Evolutionary conservation across 345 rosid species (phyloP).

Genomic region (Brassica incana): DNA sequence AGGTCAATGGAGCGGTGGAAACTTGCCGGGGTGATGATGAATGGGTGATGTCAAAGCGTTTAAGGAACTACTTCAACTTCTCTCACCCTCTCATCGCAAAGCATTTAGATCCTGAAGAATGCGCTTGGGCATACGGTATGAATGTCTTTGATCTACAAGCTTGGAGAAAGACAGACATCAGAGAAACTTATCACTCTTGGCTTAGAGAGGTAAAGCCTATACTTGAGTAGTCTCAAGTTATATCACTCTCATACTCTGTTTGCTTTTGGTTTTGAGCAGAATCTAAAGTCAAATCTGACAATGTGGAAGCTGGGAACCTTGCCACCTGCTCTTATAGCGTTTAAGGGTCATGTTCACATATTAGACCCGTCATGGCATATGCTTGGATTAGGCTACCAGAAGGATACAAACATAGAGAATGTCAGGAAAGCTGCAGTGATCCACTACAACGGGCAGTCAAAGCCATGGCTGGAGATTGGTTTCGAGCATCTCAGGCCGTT

Average conservation of each 20-base stretch:
- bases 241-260: not conserved
- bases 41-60: slow-evolving; percentile 98
- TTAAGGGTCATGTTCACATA: slow-evolving; percentile 79
- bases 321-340: slow-evolving; percentile 97
- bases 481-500: slow-evolving; percentile 97
- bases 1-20: slow-evolving; percentile 98
- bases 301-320: slow-evolving; percentile 99
- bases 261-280: slow-evolving; percentile 48
- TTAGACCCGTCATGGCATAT: slow-evolving; percentile 93
- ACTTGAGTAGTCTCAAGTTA: slow-evolving; percentile 9
- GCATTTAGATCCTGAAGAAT: slow-evolving; percentile 85
- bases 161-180: slow-evolving; percentile 86
- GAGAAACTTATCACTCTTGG: slow-evolving; percentile 96
- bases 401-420: slow-evolving; percentile 59
- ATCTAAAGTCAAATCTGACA: slow-evolving; percentile 81
- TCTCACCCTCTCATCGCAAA: slow-evolving; percentile 90
- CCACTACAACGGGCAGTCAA: slow-evolving; percentile 95
- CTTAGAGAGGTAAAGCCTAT: slow-evolving; percentile 68
- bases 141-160: slow-evolving; percentile 86
- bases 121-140: slow-evolving; percentile 99
- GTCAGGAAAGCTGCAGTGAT: slow-evolving; percentile 85
- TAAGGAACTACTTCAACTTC: slow-evolving; percentile 97
- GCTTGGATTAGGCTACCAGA: slow-evolving; percentile 98
- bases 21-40: slow-evolving; percentile 96
- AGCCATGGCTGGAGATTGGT: slow-evolving; percentile 96